A percentile compares a stretch with the other conserved stretches of the same genome.
These are phyloP conservation scores for Phytophthora megakarya DNA, from an alignment of 352 stramenopile species.

Conservation along the genomic window DNA sequence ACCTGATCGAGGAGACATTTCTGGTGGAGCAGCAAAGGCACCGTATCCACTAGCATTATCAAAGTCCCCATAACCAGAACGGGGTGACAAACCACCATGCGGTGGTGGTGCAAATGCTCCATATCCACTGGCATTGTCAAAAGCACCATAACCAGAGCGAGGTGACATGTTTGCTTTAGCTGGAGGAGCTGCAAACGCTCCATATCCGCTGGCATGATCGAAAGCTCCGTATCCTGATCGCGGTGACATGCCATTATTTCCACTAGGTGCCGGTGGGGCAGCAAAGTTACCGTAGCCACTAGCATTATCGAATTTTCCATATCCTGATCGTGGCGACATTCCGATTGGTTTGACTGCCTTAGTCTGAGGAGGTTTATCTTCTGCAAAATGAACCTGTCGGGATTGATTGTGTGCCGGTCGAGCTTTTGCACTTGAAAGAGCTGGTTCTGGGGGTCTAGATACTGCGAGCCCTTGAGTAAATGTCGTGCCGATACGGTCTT, in stretches of 20 bases:
- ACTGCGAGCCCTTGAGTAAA: conserved; percentile 64
- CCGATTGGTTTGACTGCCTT: conserved; percentile 8
- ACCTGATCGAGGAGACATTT: conserved; percentile 28
- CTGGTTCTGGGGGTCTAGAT: conserved; percentile 20
- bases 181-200: not conserved
- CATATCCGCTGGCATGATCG: not conserved
- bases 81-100: conserved; percentile 5
- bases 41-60: conserved; percentile 36
- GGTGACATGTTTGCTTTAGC: conserved; percentile 27
- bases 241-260: conserved; percentile 2
- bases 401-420: conserved; percentile 6
- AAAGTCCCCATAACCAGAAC: conserved; percentile 39
- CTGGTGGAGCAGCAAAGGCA: conserved; percentile 24
- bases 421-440: conserved; percentile 3
- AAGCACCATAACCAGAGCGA: conserved; percentile 33
- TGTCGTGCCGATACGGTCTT: conserved; percentile 71
- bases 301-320: conserved; percentile 30
- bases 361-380: conserved; percentile 9
- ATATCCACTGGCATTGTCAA: conserved; percentile 29
- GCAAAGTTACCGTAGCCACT: conserved; percentile 37
- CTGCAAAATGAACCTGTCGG: conserved; percentile 29
- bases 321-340: conserved; percentile 34
- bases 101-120: conserved; percentile 18
- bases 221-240: conserved; percentile 36
- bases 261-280: not conserved